Conservation (phyloP, 352 stramenopile genomes). For the Sclerospora graminicola region DNA sequence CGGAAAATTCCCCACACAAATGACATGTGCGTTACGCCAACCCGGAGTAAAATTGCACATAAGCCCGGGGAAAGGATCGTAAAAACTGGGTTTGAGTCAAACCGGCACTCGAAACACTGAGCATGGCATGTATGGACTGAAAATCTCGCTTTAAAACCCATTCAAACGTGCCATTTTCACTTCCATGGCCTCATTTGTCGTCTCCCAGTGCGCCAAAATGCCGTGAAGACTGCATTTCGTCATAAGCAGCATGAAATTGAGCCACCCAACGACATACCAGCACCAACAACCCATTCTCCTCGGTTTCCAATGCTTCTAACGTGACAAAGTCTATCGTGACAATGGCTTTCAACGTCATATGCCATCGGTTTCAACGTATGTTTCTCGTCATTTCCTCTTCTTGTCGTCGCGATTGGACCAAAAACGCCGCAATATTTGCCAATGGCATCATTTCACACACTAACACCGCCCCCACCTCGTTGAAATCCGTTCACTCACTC, state of each 20-base stretch:
- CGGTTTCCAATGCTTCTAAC: no score
- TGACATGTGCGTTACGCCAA: no score
- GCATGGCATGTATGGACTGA: slow-evolving; percentile 66
- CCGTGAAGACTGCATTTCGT: slow-evolving; percentile 64
- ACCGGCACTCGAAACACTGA: slow-evolving; percentile 57
- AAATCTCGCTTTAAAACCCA: slow-evolving; percentile 53
- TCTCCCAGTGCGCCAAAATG: slow-evolving; percentile 68
- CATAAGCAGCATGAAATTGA: no score
- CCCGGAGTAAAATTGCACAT: no score
- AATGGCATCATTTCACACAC: slow-evolving; percentile 64
- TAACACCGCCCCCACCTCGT: slow-evolving; percentile 57
- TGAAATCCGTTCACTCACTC: no score
- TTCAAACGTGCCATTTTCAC: slow-evolving; percentile 29
- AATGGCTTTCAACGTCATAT: slow-evolving; percentile 44
- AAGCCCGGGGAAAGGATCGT: no score
- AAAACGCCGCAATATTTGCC: slow-evolving; percentile 53
- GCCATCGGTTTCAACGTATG: slow-evolving; percentile 51
- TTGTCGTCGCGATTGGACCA: slow-evolving; percentile 33
- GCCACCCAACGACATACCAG: no score
- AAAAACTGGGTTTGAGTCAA: no score
- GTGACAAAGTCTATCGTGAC: no score
- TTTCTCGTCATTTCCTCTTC: slow-evolving; percentile 1
- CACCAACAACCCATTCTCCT: slow-evolving; percentile 15
- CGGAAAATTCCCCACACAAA: slow-evolving; percentile 70
- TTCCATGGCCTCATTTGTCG: no score